Evolutionary conservation across 305 asterid genomes (phyloP).

Genomic region (Solanum hybrid): DNA sequence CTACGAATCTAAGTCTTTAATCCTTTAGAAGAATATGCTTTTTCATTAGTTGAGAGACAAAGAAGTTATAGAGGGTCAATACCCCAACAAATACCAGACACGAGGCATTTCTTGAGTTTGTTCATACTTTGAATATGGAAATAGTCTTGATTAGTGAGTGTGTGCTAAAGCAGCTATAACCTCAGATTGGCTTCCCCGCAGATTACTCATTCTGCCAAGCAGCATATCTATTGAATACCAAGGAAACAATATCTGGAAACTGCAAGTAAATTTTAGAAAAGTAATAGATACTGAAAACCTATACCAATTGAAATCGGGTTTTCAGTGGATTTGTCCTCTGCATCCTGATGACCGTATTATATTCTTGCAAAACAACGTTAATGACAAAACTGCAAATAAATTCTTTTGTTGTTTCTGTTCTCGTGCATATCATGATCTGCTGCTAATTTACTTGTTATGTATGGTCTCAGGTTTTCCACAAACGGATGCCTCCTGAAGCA

Average conservation of each 20-base stretch:
- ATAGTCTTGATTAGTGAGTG: neutral
- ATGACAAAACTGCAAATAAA: neutral
- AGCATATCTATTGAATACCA: neutral
- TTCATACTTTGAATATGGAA: neutral
- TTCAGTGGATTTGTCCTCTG: neutral
- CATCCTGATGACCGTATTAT: neutral
- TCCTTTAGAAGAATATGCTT: neutral
- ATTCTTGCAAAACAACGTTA: neutral
- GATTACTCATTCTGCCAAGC: neutral
- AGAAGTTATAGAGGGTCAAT: neutral
- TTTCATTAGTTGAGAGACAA: neutral
- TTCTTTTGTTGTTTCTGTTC: neutral
- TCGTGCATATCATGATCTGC: neutral
- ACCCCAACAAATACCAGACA: neutral
- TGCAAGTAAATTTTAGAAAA: neutral
- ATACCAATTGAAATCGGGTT: neutral
- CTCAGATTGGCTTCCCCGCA: neutral
- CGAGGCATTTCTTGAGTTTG: neutral
- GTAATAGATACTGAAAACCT: neutral
- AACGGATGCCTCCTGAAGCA: constrained; percentile 97
- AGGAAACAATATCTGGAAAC: neutral
- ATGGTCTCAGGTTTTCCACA: constrained; percentile 68
- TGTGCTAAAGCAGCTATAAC: neutral
- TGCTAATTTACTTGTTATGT: neutral
- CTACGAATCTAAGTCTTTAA: neutral